Evolutionary conservation across 148 eudicot species (phyloP).

Genomic region (Polygonum aviculare): DNA sequence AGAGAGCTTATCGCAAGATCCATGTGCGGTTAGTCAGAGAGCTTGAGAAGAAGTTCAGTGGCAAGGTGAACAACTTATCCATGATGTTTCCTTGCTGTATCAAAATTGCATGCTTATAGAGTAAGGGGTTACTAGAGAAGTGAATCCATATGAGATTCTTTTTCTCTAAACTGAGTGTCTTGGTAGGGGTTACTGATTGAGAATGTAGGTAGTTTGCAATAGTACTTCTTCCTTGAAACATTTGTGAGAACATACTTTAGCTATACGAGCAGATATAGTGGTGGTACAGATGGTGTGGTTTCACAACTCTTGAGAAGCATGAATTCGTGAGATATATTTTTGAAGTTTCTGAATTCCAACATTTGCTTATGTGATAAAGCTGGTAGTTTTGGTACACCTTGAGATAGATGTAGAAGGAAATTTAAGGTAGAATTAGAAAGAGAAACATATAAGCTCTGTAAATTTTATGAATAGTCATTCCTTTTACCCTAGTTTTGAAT

Average conservation of each 20-base stretch:
- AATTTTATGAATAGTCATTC: not conserved
- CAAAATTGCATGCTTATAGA: not conserved
- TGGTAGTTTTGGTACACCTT: not conserved
- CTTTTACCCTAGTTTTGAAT: not conserved
- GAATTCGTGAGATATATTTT: not conserved
- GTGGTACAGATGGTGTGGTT: not conserved
- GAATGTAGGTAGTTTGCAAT: not conserved
- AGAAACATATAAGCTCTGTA: not conserved
- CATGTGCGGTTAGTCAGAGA: slow-evolving; percentile 65
- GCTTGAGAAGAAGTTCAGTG: slow-evolving; percentile 93
- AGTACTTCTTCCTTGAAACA: not conserved
- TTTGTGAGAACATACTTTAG: not conserved
- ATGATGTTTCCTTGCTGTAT: not conserved
- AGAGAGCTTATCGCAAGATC: slow-evolving; percentile 79
- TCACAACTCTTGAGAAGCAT: not conserved
- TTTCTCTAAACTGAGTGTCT: not conserved
- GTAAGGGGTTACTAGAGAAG: not conserved
- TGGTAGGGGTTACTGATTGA: not conserved
- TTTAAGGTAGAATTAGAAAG: not conserved
- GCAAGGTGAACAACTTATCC: slow-evolving; percentile 45
- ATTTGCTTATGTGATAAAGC: not conserved
- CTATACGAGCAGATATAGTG: not conserved
- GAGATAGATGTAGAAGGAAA: not conserved
- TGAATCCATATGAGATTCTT: not conserved
- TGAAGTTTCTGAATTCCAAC: not conserved